These are phyloP conservation scores for Quillaja saponaria DNA, from an alignment of 306 rosid genomes.

Conservation along the genomic window DNA sequence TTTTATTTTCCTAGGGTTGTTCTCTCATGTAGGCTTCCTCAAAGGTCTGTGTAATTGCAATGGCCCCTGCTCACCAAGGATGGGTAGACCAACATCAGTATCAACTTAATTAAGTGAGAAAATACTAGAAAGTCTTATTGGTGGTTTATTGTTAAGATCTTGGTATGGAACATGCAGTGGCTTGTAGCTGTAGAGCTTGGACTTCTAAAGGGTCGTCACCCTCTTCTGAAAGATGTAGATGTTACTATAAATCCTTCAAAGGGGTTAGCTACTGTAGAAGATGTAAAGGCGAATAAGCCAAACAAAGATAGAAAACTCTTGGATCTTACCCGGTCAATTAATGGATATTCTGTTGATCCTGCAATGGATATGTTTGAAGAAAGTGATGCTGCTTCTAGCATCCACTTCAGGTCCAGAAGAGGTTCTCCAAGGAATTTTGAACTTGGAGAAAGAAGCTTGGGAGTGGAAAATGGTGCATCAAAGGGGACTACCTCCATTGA, in stretches of 20 bases:
- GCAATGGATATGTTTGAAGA: slow-evolving; percentile 39
- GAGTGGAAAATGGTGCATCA: slow-evolving; percentile 44
- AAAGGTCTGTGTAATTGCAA: too few relatives aligned
- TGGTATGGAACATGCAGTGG: too few relatives aligned
- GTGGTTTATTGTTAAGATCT: too few relatives aligned
- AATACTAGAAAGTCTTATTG: too few relatives aligned
- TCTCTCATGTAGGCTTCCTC: slow-evolving; percentile 8
- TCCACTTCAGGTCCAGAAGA: slow-evolving; percentile 44
- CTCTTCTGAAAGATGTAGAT: slow-evolving; percentile 86
- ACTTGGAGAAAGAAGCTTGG: slow-evolving; percentile 42
- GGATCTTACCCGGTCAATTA: slow-evolving; percentile 45
- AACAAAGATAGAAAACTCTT: slow-evolving; percentile 39
- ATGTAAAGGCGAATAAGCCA: slow-evolving; percentile 30
- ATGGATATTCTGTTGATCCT: slow-evolving; percentile 45
- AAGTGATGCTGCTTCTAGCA: slow-evolving; percentile 43
- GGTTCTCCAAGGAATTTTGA: slow-evolving; percentile 38
- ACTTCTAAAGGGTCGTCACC: slow-evolving; percentile 93
- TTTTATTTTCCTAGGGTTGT: slow-evolving; percentile 7
- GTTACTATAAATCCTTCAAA: slow-evolving; percentile 66
- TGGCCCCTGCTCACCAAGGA: too few relatives aligned
- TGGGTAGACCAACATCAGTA: too few relatives aligned
- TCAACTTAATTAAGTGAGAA: too few relatives aligned
- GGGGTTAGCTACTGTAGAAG: slow-evolving; percentile 56
- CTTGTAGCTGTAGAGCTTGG: slow-evolving; percentile 96
- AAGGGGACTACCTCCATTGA: slow-evolving; percentile 50